Base-by-base conservation (phyloP, 2,329 filamentous ascomycete species). In the Beauveria pseudobassiana region DNA sequence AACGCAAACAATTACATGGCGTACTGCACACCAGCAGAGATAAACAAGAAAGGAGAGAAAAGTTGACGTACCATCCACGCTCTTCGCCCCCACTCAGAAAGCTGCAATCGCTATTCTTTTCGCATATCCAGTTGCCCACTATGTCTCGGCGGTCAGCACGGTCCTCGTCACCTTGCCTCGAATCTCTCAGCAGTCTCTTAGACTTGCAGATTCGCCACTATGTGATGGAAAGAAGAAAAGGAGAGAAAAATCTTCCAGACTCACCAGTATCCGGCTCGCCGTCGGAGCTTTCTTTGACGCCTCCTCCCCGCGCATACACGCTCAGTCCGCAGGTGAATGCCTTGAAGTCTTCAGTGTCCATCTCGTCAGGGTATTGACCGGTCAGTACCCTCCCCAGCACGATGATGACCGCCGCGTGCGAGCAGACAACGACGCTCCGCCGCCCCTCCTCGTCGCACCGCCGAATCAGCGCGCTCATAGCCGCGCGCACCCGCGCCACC, bases 351-450 rank as follows among this genome's bases (percentile, higher is more conserved):
- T 95, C 88, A 58, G 83, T 82, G 8, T 84, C 84, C 34, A 86
- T 79, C 70, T 88, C 85, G 1, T 85, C 81, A 0, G 93, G 93
- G 81, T 93, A 87, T 22, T 74, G 69, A 0, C 91, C 92, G 2
- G 93, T 97, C 67, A 99, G 77, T 1, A 86, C 87, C 46, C 95
- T 83, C 1, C 93, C 93, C 66, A 95, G 83, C 9, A 90, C 88
- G 71, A 99, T 97, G 69, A 98, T 83, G 12, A 88, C 86, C 4
- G 95, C 95, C 1, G 95, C 95, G 77, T 99, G 95, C 1, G 90
- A 89, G 75, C 91, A 96, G 45, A 99, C 80, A 46, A 97, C 74
- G 26, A 96, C 80, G 0, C 90, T 82, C 68, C 83, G 85, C 45
- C 83, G 79, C n/a, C 86, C 84, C 54, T 89, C 81, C n/a, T 75